A percentile compares a stretch with the other conserved stretches of the same genome.
phyloP scores from a whole-genome alignment of 1,139 yeast species.

The Scheffersomyces titani region DNA sequence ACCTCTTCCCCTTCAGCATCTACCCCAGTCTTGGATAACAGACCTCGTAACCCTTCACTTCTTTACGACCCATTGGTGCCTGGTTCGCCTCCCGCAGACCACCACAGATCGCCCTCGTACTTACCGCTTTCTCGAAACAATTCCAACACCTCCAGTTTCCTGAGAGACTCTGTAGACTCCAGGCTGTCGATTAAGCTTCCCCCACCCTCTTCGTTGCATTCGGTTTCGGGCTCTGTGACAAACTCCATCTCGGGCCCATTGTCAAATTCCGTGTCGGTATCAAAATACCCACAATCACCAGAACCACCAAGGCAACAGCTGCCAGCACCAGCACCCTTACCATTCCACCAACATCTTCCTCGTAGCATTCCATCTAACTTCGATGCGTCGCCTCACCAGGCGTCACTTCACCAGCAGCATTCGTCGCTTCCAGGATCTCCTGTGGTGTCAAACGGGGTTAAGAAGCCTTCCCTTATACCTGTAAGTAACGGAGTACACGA shows the following conservation, averaged over 20 bases:
- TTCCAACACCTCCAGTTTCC: slow-evolving; percentile 4
- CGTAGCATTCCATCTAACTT: slow-evolving; percentile 5
- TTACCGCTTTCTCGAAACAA: slow-evolving; percentile 6
- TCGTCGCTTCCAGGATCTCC: slow-evolving; percentile 12
- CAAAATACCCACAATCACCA: slow-evolving; percentile 9
- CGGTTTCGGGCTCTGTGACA: background rate
- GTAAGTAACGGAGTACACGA: slow-evolving; percentile 24
- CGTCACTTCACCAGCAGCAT: slow-evolving; percentile 1
- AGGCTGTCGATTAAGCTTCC: slow-evolving; percentile 18
- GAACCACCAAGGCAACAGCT: slow-evolving; percentile 6
- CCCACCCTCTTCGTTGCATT: slow-evolving; percentile 17
- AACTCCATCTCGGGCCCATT: slow-evolving; percentile 6
- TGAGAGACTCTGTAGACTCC: slow-evolving; percentile 6
- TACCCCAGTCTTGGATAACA: slow-evolving; percentile 6
- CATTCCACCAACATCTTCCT: slow-evolving; percentile 5
- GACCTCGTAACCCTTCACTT: slow-evolving; percentile 34
- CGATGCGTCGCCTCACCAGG: slow-evolving; percentile 1
- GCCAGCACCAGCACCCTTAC: slow-evolving; percentile 2
- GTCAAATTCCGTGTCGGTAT: slow-evolving; percentile 6
- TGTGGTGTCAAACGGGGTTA: slow-evolving; percentile 5
- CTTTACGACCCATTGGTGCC: slow-evolving; percentile 37
- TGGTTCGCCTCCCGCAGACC: slow-evolving; percentile 8
- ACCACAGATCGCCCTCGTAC: slow-evolving; percentile 3
- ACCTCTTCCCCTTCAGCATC: slow-evolving; percentile 1
- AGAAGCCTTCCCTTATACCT: slow-evolving; percentile 22